Base-by-base conservation (phyloP, 257 asterid species). In the Capsicum chinense region DNA sequence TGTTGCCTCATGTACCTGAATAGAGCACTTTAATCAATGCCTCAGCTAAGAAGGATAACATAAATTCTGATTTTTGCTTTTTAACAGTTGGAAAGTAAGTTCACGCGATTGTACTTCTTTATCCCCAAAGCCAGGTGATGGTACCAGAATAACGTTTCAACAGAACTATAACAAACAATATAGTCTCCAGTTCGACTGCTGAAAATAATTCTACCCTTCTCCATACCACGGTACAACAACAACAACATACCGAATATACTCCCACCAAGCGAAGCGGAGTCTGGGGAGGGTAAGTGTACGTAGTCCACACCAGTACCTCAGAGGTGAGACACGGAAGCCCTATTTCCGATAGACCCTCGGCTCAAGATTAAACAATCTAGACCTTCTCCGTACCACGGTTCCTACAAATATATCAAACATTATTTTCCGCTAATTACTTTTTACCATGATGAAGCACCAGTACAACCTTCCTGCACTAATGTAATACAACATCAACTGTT, bases 21-120 rank as follows among this genome's bases (percentile, higher is more conserved):
- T 50, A 74, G 44, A 50, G 81, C 81, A 26, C 0, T 62, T 69
- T 54, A 85, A 15, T 48, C 78, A 73, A 33, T 19, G 50, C 35
- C 70, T 80, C 78, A 83, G 87, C 84, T 19, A 58, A 79, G 84
- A 81, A 48, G 87, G 81, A 81, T 78, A 82, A 68, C 33, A 68
- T 47, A 62, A 52, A 52, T 52, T 76, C 48, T 21, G 64, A 26
- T 48, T 48, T 74, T 48, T 50, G 80, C 21, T 73, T 73, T 71
- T 10, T n/a, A 69, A 5, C 39, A 19, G n/a, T 48, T 48, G n/a
- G n/a, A 73, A 48, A 11, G 80, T 39, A 73, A 73, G 60, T 19
- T 48, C 80, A 48, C 19, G 7, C n/a, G 11, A 73, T 19, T 48
- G 12, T 47, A 12, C 39, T 48, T 19, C 60, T 19, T 47, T 48